Conservation (phyloP, 345 rosid species). For the Diplotaxis tenuifolia region DNA sequence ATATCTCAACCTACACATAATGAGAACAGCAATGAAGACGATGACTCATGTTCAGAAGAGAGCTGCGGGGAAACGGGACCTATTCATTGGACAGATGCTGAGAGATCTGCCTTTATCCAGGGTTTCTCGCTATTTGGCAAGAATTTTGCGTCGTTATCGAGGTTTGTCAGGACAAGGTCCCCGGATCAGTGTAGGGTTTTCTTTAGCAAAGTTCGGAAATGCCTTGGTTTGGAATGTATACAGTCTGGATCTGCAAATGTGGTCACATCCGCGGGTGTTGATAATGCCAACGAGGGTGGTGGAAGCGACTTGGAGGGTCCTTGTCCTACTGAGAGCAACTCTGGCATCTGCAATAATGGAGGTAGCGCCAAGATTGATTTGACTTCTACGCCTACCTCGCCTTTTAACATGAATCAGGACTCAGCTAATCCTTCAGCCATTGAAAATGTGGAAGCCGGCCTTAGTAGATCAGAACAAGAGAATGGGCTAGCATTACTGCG, state of each 20-base stretch:
- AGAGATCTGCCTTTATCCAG: conserved; percentile 66
- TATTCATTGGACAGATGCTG: conserved; percentile 89
- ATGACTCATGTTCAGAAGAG: conserved; percentile 87
- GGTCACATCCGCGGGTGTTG: conserved; percentile 52
- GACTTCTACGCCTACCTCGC: conserved; percentile 39
- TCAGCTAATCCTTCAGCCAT: conserved; percentile 31
- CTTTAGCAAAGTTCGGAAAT: conserved; percentile 87
- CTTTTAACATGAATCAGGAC: conserved; percentile 36
- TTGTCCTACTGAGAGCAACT: conserved; percentile 51
- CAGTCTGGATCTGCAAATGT: conserved; percentile 44
- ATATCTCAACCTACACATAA: conserved; percentile 59
- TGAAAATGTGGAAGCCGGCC: conserved; percentile 35
- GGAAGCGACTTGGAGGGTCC: conserved; percentile 80
- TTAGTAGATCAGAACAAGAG: conserved; percentile 41
- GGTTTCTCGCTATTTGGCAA: conserved; percentile 78
- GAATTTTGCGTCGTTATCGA: conserved; percentile 75
- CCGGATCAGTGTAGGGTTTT: conserved; percentile 86
- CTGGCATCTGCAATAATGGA: conserved; percentile 46
- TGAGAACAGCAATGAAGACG: conserved; percentile 48
- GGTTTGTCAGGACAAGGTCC: conserved; percentile 64
- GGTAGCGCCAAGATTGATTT: conserved; percentile 42
- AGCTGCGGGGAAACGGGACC: conserved; percentile 89
- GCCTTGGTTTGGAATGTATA: conserved; percentile 77
- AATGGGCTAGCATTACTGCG: conserved; percentile 25
- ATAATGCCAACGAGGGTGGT: conserved; percentile 50